Evolutionary conservation across 306 rosid species (phyloP).

Genomic region (Cicer arietinum): DNA sequence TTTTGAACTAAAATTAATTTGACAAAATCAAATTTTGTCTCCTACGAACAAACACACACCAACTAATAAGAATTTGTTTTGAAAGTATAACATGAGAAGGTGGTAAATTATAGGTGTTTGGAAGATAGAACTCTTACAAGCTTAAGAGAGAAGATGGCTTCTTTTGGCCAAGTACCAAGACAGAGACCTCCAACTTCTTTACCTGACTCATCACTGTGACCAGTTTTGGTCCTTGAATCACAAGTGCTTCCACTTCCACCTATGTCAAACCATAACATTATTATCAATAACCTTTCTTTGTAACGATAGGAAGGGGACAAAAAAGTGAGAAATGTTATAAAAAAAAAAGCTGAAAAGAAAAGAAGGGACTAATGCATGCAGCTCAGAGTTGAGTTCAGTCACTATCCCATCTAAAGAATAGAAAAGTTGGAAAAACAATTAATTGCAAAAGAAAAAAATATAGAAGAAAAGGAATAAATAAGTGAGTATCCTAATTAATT

Average conservation of each 20-base stretch:
- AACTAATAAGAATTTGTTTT: not conserved
- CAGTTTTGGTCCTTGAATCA: constrained; percentile 85
- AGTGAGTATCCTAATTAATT: not conserved
- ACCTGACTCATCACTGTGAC: constrained; percentile 85
- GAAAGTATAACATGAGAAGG: not conserved
- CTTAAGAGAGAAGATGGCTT: constrained; percentile 65
- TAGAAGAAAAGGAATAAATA: not conserved
- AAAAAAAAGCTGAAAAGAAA: constrained; percentile 50
- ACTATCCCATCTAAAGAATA: constrained; percentile 49
- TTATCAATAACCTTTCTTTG: constrained; percentile 1
- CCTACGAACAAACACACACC: too few relatives aligned
- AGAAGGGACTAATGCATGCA: constrained; percentile 47
- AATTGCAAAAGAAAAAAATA: not conserved
- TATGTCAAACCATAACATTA: constrained; percentile 36
- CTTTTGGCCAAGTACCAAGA: constrained; percentile 91
- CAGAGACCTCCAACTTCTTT: constrained; percentile 90
- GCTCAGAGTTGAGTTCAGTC: constrained; percentile 40
- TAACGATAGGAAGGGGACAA: constrained; percentile 13
- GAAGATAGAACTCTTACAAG: constrained; percentile 70
- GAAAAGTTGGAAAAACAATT: constrained; percentile 20
- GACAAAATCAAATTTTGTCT: too few relatives aligned
- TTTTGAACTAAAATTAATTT: too few relatives aligned
- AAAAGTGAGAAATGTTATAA: constrained; percentile 28
- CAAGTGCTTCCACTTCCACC: constrained; percentile 93
- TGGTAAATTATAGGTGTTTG: constrained; percentile 22